Evolutionary conservation across 164 flowering plant genomes (phyloP).

Genomic region (Vitis cinerea): DNA sequence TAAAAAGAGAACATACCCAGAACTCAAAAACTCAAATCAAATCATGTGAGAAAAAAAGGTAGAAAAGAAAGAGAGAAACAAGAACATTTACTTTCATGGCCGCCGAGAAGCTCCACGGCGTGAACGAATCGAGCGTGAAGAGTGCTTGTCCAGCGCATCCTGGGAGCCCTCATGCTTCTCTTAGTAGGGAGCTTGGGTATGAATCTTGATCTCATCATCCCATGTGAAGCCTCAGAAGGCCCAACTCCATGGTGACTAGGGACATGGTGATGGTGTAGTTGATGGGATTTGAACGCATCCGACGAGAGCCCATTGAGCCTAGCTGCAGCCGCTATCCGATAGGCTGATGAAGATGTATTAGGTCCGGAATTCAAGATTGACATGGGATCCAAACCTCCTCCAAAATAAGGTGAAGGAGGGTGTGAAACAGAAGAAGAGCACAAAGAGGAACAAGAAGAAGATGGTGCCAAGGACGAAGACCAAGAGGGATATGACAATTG

Average conservation of each 20-base stretch:
- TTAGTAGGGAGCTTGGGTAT: conserved; percentile 49
- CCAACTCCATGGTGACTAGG: conserved; percentile 32
- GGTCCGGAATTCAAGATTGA: conserved; percentile 29
- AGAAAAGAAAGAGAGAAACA: background rate
- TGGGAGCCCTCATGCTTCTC: conserved; percentile 66
- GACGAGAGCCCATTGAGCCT: conserved; percentile 39
- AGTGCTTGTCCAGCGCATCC: conserved; percentile 77
- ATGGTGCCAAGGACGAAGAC: background rate
- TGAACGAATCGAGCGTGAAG: conserved; percentile 73
- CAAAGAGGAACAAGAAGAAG: conserved; percentile 13
- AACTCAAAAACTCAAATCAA: background rate
- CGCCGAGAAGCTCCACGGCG: conserved; percentile 78
- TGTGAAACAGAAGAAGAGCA: conserved; percentile 15
- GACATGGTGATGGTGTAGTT: conserved; percentile 30
- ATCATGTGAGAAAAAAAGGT: background rate
- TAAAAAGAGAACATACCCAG: background rate
- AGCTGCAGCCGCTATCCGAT: conserved; percentile 25
- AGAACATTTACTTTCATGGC: conserved; percentile 65
- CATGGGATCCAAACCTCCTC: conserved; percentile 31
- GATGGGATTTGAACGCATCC: conserved; percentile 32
- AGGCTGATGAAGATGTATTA: conserved; percentile 18
- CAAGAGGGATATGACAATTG: conserved; percentile 28
- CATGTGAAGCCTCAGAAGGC: conserved; percentile 27
- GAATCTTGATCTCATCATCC: conserved; percentile 53
- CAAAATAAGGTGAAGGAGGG: conserved; percentile 19